Evolutionary conservation across 805 yeast genomes (phyloP), one percentile per base, ranked within the genome.

Genomic region (Wickerhamomyces kurtzmanii): DNA sequence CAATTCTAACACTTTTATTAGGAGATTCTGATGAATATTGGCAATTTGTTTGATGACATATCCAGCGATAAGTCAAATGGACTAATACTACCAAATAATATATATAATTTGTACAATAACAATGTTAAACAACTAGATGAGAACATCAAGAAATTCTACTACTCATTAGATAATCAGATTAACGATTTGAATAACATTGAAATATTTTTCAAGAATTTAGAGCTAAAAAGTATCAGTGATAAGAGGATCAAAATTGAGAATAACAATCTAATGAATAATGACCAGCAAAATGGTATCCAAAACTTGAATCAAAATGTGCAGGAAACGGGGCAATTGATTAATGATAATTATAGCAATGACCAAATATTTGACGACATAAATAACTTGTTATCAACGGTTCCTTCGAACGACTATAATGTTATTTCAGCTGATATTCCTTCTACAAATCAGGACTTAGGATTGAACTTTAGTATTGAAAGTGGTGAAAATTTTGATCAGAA

Each of bases 391-490:
- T 36, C 48, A 7, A 38, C 41, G 8, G 47, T 46, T 4, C 49
- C 52, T 20, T 12, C 23, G 20, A 18, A 19, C 23, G 39, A 34
- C 15, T 33, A 38, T 17, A 38, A 34, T 20, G 51, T 45, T 22
- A 40, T 51, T 40, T 47, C 49, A 28, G 39, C 49, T 5, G 49
- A 47, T 8, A 30, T 51, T 22, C 63, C 55, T 29, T 40, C 49
- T 21, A 33, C 43, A 5, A 58, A 50, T 12, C 32, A 49, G 20
- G 47, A 41, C 15, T 38, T 52, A 30, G 34, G 31, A 12, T 8
- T 12, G 8, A 7, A n/a, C n/a, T n/a, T n/a, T n/a, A n/a, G n/a
- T n/a, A n/a, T n/a, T n/a, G n/a, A n/a, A n/a, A n/a, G n/a, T n/a
- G n/a, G n/a, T n/a, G n/a, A n/a, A n/a, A n/a, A n/a, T n/a, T n/a